Evolutionary conservation across 495 filamentous ascomycete species (phyloP).

Genomic region (Arthonia radiata): DNA sequence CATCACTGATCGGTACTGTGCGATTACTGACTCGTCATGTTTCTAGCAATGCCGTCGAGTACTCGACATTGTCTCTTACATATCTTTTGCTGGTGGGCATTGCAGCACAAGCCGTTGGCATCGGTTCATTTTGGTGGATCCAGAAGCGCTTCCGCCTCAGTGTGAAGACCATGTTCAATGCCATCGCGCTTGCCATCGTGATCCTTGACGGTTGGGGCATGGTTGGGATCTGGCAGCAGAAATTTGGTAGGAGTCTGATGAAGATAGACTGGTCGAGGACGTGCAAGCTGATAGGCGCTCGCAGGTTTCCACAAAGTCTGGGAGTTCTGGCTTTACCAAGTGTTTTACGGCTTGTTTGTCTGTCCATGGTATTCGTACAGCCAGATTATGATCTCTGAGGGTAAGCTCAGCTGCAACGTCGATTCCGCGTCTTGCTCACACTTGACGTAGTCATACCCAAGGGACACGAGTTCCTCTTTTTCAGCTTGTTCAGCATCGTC

Average conservation of each 20-base stretch:
- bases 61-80: conserved; percentile 33
- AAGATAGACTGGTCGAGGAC: too few species aligned
- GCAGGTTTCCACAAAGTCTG: conserved; percentile 36
- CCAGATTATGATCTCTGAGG: conserved; percentile 42
- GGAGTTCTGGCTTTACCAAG: conserved; percentile 41
- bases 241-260: too few species aligned
- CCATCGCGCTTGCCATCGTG: conserved; percentile 28
- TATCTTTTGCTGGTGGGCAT: conserved; percentile 40
- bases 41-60: conserved; percentile 29
- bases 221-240: conserved; percentile 38
- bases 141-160: conserved; percentile 26
- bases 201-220: conserved; percentile 39
- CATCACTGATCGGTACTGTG: too few species aligned
- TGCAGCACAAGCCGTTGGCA: conserved; percentile 33
- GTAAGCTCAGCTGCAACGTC: too few species aligned
- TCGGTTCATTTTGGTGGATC: conserved; percentile 32
- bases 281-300: too few species aligned
- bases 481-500: conserved; percentile 38
- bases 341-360: conserved; percentile 36
- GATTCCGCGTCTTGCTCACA: too few species aligned
- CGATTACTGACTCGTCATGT: too few species aligned
- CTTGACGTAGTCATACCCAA: conserved; percentile 39
- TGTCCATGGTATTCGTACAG: conserved; percentile 46
- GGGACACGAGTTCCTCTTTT: conserved; percentile 41
- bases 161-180: conserved; percentile 40